Conservation (phyloP, 306 rosid species). For the Quercus parvula region DNA sequence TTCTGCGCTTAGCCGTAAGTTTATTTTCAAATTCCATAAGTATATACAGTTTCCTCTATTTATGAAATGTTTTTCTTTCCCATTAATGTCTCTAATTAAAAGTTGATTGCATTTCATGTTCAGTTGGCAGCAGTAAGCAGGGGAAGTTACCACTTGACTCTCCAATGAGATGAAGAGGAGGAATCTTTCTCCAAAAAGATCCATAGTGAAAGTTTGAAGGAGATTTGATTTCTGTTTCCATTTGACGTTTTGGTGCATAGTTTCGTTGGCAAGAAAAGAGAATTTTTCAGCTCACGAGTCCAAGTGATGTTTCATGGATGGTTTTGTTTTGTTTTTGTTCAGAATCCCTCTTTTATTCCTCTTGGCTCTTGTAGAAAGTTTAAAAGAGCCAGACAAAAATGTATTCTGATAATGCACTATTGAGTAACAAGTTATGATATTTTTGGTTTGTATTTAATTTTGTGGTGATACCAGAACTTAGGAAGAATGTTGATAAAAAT, state of each 20-base stretch:
- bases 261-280: slow-evolving; percentile 12
- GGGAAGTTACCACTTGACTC: slow-evolving; percentile 29
- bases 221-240: slow-evolving; percentile 17
- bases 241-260: slow-evolving; percentile 25
- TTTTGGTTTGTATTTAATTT: not conserved
- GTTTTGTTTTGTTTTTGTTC: slow-evolving; percentile 19
- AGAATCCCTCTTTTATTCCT: slow-evolving; percentile 24
- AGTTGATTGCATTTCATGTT: not conserved
- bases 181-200: slow-evolving; percentile 14
- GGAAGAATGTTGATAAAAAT: not conserved
- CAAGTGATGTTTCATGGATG: slow-evolving; percentile 29
- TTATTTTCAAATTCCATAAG: not conserved
- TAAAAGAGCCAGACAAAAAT: slow-evolving; percentile 26
- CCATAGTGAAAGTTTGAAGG: slow-evolving; percentile 20
- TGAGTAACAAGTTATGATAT: slow-evolving; percentile 24
- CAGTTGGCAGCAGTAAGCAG: slow-evolving; percentile 45
- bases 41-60: too few relatives aligned
- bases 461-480: not conserved
- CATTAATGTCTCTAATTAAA: too few relatives aligned
- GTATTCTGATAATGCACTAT: slow-evolving; percentile 27
- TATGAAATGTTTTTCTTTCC: too few relatives aligned
- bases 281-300: slow-evolving; percentile 18
- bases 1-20: slow-evolving; percentile 63
- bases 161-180: slow-evolving; percentile 28
- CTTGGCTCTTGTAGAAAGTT: slow-evolving; percentile 37